These are phyloP conservation scores for sorghum (Sorghum bicolor) DNA, from an alignment of 176 grass and related monocot species.

Conservation along the genomic window Sorghum_bicolor_NCBIv3 NC_012872.2:67652001-67652500, in stretches of 20 bases:
- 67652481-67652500: neutral
- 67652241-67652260: neutral
- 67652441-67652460: neutral
- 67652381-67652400: constrained; percentile 4
- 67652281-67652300: constrained; percentile 1
- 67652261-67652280: constrained; percentile 44
- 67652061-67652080: constrained; percentile 69
- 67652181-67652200: constrained; percentile 9
- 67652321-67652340: constrained; percentile 34
- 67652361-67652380: neutral
- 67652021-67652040: constrained; percentile 56
- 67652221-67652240: neutral
- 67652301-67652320: constrained; percentile 31
- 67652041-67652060: constrained; percentile 41
- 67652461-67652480: neutral
- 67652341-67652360: neutral
- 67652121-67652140: neutral
- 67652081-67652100: constrained; percentile 28
- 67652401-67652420: neutral
- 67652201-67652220: constrained; percentile 1
- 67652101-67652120: neutral
- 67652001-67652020: constrained; percentile 28
- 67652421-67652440: neutral
- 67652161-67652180: neutral
- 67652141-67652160: neutral